These are phyloP conservation scores for Phenoliferia sp. DNA, from an alignment of 1,284 basidiomycete genomes.

Conservation along the genomic window DNA sequence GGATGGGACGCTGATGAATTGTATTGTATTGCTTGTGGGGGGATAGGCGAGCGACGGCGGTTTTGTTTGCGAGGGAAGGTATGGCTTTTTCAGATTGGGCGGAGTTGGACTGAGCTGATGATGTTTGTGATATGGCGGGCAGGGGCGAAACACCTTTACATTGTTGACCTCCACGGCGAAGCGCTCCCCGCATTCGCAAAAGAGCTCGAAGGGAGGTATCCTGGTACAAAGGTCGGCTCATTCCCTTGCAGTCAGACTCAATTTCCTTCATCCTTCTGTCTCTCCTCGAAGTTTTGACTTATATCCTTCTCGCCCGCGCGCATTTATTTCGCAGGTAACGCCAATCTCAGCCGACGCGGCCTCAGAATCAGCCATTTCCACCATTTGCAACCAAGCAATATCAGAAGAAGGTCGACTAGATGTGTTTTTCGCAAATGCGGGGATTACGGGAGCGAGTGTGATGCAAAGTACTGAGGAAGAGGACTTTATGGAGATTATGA, in stretches of 20 bases:
- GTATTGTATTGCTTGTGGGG: too few species aligned
- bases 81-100: not conserved
- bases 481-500: constrained; percentile 68
- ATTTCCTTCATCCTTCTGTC: not conserved
- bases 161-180: constrained; percentile 67
- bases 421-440: constrained; percentile 89
- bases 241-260: not conserved
- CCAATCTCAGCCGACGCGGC: constrained; percentile 74
- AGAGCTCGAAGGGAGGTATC: constrained; percentile 62
- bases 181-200: constrained; percentile 68
- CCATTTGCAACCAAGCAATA: constrained; percentile 65
- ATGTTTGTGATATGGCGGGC: too few species aligned
- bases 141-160: constrained; percentile 79
- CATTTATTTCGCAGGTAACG: constrained; percentile 53
- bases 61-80: constrained; percentile 79
- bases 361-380: constrained; percentile 64
- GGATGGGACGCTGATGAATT: too few species aligned
- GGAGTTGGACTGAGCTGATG: not conserved
- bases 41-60: constrained; percentile 61
- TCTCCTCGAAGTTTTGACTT: constrained; percentile 44
- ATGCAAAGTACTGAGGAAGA: constrained; percentile 59
- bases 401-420: constrained; percentile 79
- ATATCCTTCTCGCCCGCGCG: not conserved
- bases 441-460: constrained; percentile 33
- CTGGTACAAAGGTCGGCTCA: constrained; percentile 69